These are phyloP conservation scores for Eucalyptus cladocalyx DNA, from an alignment of 345 rosid genomes.

Conservation along the genomic window DNA sequence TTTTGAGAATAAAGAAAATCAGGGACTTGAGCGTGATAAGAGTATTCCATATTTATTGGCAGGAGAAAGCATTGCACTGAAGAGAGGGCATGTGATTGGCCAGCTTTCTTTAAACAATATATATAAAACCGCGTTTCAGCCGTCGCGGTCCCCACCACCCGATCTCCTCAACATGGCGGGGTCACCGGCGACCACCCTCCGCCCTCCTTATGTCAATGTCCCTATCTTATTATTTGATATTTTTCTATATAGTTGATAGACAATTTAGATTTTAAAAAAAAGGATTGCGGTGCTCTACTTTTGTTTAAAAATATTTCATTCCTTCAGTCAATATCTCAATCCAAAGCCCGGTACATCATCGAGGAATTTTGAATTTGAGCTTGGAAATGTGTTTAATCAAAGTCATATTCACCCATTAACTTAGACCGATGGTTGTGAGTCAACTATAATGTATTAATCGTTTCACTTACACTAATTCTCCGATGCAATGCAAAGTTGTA, in stretches of 20 bases:
- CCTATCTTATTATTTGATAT: background rate
- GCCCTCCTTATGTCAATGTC: background rate
- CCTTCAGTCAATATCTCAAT: background rate
- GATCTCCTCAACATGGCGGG: background rate
- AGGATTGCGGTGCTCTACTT: background rate
- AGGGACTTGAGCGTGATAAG: background rate
- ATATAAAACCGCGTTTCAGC: background rate
- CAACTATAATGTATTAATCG: background rate
- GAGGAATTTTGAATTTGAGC: background rate
- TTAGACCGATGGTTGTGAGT: background rate
- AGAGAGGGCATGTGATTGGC: background rate
- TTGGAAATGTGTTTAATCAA: rapidly evolving
- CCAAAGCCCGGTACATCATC: no score
- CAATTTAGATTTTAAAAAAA: background rate
- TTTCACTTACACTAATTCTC: background rate
- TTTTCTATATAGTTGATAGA: background rate
- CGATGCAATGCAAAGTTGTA: background rate
- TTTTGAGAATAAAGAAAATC: background rate
- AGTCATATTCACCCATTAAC: background rate
- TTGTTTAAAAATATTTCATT: background rate
- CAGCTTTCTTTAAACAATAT: background rate
- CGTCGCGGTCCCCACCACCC: background rate
- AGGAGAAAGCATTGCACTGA: background rate
- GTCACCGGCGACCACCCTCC: background rate
- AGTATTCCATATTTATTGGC: background rate